These are phyloP conservation scores for Pilasporangium apinafurcum DNA, from an alignment of 352 stramenopile genomes.

Conservation along the genomic window DNA sequence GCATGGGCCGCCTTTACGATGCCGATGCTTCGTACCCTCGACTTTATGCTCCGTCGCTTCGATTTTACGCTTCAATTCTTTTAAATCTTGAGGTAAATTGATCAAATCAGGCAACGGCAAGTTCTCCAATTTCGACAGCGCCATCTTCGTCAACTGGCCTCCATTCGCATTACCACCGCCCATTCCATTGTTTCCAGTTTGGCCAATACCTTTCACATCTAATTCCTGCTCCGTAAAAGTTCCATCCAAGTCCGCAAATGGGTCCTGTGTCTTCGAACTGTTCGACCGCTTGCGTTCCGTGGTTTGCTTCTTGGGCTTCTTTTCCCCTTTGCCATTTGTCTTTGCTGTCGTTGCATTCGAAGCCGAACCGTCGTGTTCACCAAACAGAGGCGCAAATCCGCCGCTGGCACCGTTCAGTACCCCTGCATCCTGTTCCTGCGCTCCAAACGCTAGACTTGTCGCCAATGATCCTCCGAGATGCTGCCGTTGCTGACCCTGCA, in stretches of 20 bases:
- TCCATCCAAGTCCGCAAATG: conserved; percentile 52
- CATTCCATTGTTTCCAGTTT: too few relatives aligned
- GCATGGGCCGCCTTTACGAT: conserved; percentile 77
- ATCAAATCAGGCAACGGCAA: conserved; percentile 64
- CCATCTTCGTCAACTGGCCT: conserved; percentile 50
- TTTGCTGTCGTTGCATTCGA: conserved; percentile 1
- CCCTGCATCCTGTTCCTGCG: conserved; percentile 12
- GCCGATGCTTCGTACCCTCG: conserved; percentile 81
- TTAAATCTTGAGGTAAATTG: conserved; percentile 72
- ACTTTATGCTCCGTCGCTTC: conserved; percentile 81
- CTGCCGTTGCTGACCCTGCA: conserved; percentile 12
- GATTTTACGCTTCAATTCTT: conserved; percentile 82
- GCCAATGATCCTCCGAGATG: conserved; percentile 41
- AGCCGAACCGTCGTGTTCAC: conserved; percentile 14
- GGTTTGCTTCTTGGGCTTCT: conserved; percentile 58
- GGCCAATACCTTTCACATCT: conserved; percentile 61
- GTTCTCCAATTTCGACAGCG: conserved; percentile 61
- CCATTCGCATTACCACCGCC: too few relatives aligned
- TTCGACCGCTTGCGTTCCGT: conserved; percentile 58
- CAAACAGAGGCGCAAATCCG: conserved; percentile 26
- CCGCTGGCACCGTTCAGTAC: background rate
- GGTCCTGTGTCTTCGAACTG: conserved; percentile 64
- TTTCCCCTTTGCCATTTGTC: conserved; percentile 25
- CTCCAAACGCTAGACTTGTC: conserved; percentile 47
- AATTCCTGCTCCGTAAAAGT: conserved; percentile 64